phyloP scores from a whole-genome alignment of 2,329 filamentous ascomycete genomes.

The Pseudogymnoascus sp. region DNA sequence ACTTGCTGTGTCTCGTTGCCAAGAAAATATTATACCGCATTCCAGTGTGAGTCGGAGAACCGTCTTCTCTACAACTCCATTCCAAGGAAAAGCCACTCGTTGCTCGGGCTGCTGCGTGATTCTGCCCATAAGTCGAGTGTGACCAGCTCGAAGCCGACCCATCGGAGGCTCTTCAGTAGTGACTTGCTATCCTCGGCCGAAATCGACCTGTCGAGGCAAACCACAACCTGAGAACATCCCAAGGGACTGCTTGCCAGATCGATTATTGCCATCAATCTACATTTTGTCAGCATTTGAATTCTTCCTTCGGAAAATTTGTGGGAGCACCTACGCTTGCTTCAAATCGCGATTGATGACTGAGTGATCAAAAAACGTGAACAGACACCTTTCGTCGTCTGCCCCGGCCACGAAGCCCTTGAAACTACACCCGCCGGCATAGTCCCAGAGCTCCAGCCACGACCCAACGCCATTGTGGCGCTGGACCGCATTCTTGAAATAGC shows the following conservation, averaged over 20 bases:
- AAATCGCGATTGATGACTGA: constrained; percentile 66
- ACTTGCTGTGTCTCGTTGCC: constrained; percentile 5
- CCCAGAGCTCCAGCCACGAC: constrained; percentile 36
- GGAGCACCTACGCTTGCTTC: constrained; percentile 69
- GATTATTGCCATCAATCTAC: constrained; percentile 78
- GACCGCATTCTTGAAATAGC: constrained; percentile 21
- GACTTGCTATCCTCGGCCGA: constrained; percentile 55
- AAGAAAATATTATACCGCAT: constrained; percentile 1
- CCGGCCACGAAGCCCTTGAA: constrained; percentile 81
- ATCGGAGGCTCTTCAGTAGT: constrained; percentile 75
- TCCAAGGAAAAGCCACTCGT: constrained; percentile 76
- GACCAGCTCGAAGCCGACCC: constrained; percentile 83
- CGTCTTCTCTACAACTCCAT: constrained; percentile 63
- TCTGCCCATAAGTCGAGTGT: constrained; percentile 71
- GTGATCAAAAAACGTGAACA: constrained; percentile 85
- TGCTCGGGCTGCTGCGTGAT: constrained; percentile 54
- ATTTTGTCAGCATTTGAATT: constrained; percentile 26
- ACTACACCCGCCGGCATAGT: constrained; percentile 75
- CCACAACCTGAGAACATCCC: constrained; percentile 68
- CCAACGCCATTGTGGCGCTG: constrained; percentile 24
- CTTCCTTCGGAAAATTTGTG: background rate
- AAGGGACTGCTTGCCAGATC: constrained; percentile 76
- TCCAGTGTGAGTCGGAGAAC: background rate
- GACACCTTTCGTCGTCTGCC: constrained; percentile 59
- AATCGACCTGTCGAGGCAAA: constrained; percentile 70